These are phyloP conservation scores for Arachis monticola DNA, from an alignment of 331 rosid species.

Conservation along the genomic window DNA sequence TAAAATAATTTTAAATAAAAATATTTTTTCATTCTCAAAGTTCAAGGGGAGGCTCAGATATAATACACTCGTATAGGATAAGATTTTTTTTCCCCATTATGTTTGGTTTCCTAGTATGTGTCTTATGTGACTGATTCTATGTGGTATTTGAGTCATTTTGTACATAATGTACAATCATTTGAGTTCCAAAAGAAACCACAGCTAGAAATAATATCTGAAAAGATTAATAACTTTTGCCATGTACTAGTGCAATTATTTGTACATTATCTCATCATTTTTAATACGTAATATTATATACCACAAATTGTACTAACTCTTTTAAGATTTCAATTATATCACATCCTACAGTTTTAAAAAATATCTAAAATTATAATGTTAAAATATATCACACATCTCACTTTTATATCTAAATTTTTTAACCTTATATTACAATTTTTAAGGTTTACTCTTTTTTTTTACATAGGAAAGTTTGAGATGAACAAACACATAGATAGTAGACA, in stretches of 20 bases:
- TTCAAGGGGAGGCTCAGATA: not conserved
- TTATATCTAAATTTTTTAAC: too few species aligned
- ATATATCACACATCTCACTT: too few species aligned
- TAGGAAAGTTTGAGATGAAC: slow-evolving; percentile 2
- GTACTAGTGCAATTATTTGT: slow-evolving; percentile 9
- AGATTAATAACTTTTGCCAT: slow-evolving; percentile 15
- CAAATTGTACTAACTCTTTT: too few species aligned
- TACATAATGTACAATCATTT: slow-evolving; percentile 31
- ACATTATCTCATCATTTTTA: not conserved
- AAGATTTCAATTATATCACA: slow-evolving; percentile 15
- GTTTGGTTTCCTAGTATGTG: not conserved
- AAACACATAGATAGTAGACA: slow-evolving; percentile 2
- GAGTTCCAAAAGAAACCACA: slow-evolving; percentile 6
- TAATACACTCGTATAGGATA: too few species aligned
- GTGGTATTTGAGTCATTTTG: slow-evolving; percentile 21
- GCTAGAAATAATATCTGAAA: not conserved
- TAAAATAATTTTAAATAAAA: too few species aligned
- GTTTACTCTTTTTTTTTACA: too few species aligned
- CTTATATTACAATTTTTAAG: too few species aligned
- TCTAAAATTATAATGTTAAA: too few species aligned
- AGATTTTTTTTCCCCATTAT: not conserved
- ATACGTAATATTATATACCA: too few species aligned
- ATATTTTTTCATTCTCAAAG: too few species aligned
- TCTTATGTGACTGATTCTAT: slow-evolving; percentile 28
- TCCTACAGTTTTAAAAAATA: not conserved